A percentile compares a stretch with the other conserved stretches of the same genome.
phyloP scores from a whole-genome alignment of 106 monocot species.

The Acorus gramineus region DNA sequence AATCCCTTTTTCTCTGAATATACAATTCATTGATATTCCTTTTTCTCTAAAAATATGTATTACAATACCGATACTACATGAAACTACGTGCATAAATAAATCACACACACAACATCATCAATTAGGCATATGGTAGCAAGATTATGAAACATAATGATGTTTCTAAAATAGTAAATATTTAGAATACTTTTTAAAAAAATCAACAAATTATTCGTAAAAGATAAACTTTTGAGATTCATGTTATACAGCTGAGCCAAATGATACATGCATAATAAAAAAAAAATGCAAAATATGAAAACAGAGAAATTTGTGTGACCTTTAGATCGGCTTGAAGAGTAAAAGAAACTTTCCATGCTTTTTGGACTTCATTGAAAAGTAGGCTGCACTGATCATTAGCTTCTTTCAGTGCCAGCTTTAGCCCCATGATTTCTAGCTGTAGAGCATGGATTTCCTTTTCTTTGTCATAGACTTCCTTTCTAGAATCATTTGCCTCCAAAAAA shows the following conservation, averaged over 20 bases:
- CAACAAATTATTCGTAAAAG: no score
- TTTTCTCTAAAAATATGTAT: no score
- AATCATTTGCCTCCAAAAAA: constrained; percentile 58
- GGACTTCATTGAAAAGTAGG: constrained; percentile 94
- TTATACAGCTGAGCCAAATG: no score
- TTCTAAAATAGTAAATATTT: neutral
- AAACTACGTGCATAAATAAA: no score
- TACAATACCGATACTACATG: no score
- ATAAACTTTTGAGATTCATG: no score
- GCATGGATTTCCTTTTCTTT: constrained; percentile 79
- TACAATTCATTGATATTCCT: no score
- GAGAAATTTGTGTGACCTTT: constrained; percentile 38
- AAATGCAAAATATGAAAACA: neutral
- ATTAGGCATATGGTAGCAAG: no score
- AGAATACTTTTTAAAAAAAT: neutral
- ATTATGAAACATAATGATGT: neutral
- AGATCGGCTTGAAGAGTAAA: constrained; percentile 87
- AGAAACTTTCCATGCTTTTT: constrained; percentile 98
- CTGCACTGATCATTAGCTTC: constrained; percentile 90
- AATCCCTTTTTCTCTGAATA: no score
- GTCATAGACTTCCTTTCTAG: constrained; percentile 75
- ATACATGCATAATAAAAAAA: no score
- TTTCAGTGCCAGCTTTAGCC: constrained; percentile 54
- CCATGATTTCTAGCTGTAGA: constrained; percentile 50
- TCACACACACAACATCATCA: no score